phyloP scores from a whole-genome alignment of 805 yeast species.

The Ogataea thermomethanolica region DNA sequence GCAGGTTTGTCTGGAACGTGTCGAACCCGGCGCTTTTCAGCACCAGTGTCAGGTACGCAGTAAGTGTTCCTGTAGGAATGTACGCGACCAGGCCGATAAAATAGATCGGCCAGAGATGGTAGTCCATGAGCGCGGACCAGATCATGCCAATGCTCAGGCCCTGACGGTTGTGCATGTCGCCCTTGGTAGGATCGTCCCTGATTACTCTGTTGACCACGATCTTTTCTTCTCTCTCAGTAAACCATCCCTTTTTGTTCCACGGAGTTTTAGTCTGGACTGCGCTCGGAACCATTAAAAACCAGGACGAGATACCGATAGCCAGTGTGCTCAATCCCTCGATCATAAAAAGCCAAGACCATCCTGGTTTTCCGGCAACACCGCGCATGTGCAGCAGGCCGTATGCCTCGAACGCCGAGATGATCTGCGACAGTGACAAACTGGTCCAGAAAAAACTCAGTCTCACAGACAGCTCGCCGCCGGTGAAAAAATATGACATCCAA shows the following conservation, averaged over 20 bases:
- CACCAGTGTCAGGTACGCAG: conserved; percentile 45
- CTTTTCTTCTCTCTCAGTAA: conserved; percentile 51
- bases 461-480: conserved; percentile 52
- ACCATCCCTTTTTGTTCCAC: conserved; percentile 36
- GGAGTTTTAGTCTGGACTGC: conserved; percentile 30
- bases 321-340: conserved; percentile 61
- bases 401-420: conserved; percentile 42
- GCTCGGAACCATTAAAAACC: conserved; percentile 34
- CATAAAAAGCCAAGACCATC: conserved; percentile 67
- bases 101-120: conserved; percentile 55
- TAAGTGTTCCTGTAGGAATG: conserved; percentile 37
- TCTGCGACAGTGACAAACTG: conserved; percentile 46
- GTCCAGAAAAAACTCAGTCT: conserved; percentile 61
- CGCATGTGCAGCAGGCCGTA: conserved; percentile 52
- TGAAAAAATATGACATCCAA: conserved; percentile 67
- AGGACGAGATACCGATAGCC: conserved; percentile 42
- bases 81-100: conserved; percentile 41
- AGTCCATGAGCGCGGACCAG: conserved; percentile 42
- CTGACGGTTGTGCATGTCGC: conserved; percentile 62
- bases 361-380: conserved; percentile 41
- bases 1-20: conserved; percentile 48
- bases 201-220: conserved; percentile 56
- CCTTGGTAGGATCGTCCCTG: conserved; percentile 62
- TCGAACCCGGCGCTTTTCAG: conserved; percentile 49
- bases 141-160: conserved; percentile 42